Percentiles rank a stretch among this genome's conserved stretches.
phyloP scores from a whole-genome alignment of 2,329 filamentous ascomycete species.

The Ceratocystis cubensis region DNA sequence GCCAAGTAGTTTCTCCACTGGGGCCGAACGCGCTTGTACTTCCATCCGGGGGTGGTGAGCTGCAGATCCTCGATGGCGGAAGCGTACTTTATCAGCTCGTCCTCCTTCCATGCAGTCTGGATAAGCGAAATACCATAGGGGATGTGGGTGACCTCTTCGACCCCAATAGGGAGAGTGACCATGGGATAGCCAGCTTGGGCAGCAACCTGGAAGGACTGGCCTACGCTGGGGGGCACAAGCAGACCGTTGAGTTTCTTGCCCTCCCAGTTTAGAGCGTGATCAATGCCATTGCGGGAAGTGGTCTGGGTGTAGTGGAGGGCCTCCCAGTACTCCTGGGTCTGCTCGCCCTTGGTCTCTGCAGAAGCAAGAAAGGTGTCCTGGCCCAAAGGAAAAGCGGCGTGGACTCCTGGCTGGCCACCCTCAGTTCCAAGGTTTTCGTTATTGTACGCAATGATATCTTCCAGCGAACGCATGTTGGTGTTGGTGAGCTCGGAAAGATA shows the following conservation, averaged over 20 bases:
- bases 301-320: constrained; percentile 50
- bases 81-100: constrained; percentile 44
- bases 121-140: constrained; percentile 40
- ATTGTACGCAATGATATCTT: constrained; percentile 54
- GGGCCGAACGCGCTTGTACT: constrained; percentile 38
- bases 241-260: constrained; percentile 42
- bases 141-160: constrained; percentile 32
- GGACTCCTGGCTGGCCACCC: constrained; percentile 45
- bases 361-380: constrained; percentile 60
- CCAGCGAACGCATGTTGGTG: constrained; percentile 45
- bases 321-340: constrained; percentile 53
- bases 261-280: constrained; percentile 44
- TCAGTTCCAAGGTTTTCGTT: constrained; percentile 51
- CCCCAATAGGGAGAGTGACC: constrained; percentile 53
- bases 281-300: constrained; percentile 53
- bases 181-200: constrained; percentile 67
- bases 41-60: constrained; percentile 29
- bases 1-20: constrained; percentile 41
- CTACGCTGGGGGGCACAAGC: constrained; percentile 56
- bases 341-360: constrained; percentile 45
- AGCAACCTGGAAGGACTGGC: constrained; percentile 54
- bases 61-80: constrained; percentile 52
- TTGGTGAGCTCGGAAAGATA: constrained; percentile 53
- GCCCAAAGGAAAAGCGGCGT: constrained; percentile 55
- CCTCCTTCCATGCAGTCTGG: constrained; percentile 50